These are phyloP conservation scores for Coemansia sp. DNA, from an alignment of 192 early-diverging fungal species.

Conservation along the genomic window DNA sequence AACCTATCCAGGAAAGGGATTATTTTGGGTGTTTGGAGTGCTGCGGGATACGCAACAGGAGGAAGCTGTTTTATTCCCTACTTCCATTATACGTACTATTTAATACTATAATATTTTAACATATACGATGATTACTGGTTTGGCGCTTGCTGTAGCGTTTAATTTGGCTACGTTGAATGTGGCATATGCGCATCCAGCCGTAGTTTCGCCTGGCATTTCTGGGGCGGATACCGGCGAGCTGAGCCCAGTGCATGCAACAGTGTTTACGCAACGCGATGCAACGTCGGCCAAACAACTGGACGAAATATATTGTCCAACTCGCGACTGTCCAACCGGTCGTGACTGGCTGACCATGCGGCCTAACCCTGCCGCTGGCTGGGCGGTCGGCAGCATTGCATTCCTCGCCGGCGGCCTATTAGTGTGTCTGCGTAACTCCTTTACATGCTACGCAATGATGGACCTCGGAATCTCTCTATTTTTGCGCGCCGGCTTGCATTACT, in stretches of 20 bases:
- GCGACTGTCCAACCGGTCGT: constrained; percentile 14
- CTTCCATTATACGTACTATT: neutral
- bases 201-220: too few relatives aligned
- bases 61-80: too few relatives aligned
- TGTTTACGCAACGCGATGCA: neutral
- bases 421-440: neutral
- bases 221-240: too few relatives aligned
- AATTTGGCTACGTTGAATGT: neutral
- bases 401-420: neutral
- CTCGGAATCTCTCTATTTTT: constrained; percentile 24
- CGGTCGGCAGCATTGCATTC: constrained; percentile 15
- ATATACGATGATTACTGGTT: neutral
- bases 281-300: neutral
- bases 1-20: too few relatives aligned
- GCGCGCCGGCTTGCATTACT: constrained; percentile 21
- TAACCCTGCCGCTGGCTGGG: constrained; percentile 17
- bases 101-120: neutral
- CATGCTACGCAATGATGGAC: constrained; percentile 8
- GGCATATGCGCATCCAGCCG: neutral
- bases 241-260: neutral
- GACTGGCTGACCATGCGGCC: constrained; percentile 33
- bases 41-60: too few relatives aligned
- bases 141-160: neutral
- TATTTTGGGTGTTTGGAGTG: too few relatives aligned
- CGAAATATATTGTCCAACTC: constrained; percentile 18